These are phyloP conservation scores for Hypoxylon sp. DNA, from an alignment of 2,329 filamentous ascomycete species.

Conservation along the genomic window DNA sequence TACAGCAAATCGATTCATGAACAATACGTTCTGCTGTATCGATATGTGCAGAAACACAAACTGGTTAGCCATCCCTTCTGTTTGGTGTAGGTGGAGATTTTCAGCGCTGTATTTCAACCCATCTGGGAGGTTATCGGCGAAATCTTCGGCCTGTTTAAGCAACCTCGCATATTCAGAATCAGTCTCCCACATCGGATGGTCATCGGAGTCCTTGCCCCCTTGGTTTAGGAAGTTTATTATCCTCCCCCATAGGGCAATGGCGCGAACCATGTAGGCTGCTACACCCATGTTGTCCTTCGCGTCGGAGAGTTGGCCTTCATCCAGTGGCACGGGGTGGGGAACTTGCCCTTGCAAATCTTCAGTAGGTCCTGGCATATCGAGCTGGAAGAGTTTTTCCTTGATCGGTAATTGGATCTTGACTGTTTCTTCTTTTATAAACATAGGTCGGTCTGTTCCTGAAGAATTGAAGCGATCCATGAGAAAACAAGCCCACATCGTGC, in stretches of 20 bases:
- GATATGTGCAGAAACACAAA: conserved; percentile 94
- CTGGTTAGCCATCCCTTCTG: conserved; percentile 88
- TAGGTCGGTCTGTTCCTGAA: conserved; percentile 91
- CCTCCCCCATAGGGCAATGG: conserved; percentile 89
- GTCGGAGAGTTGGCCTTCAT: conserved; percentile 75
- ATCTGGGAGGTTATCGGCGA: conserved; percentile 78
- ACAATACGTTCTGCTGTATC: conserved; percentile 89
- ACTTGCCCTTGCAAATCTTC: conserved; percentile 84
- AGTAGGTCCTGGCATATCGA: conserved; percentile 90
- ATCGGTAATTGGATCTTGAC: conserved; percentile 92
- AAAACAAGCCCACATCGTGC: conserved; percentile 99
- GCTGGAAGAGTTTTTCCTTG: conserved; percentile 89
- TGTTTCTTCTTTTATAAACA: conserved; percentile 90
- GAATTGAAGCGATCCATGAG: conserved; percentile 98
- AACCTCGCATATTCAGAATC: conserved; percentile 83
- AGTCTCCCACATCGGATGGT: conserved; percentile 83
- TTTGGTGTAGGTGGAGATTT: conserved; percentile 87
- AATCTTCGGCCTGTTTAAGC: conserved; percentile 78
- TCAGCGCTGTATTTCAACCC: conserved; percentile 81
- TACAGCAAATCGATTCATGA: conserved; percentile 89
- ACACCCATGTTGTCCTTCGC: conserved; percentile 92
- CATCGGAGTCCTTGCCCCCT: conserved; percentile 85
- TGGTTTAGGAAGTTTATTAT: conserved; percentile 93
- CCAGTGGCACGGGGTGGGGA: conserved; percentile 72
- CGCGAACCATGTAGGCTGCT: conserved; percentile 88